Evolutionary conservation across 2,329 filamentous ascomycete species (phyloP).

Genomic region (Aspergillus sp.): DNA sequence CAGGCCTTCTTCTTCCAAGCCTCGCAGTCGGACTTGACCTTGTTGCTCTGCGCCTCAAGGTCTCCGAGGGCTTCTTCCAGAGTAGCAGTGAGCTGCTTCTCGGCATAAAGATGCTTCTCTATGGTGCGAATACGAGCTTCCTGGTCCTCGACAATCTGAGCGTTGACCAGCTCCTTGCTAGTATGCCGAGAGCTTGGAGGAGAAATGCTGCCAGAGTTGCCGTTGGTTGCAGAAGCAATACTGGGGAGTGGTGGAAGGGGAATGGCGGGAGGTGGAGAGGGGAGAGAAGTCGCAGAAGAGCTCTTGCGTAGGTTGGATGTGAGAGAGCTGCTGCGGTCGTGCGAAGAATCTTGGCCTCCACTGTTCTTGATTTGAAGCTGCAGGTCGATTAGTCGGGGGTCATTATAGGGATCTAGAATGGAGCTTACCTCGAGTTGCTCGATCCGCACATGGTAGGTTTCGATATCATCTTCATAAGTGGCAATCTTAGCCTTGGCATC

Average conservation of each 20-base stretch:
- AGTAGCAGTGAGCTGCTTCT: conserved; percentile 93
- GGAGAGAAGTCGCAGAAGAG: conserved; percentile 73
- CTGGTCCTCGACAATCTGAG: conserved; percentile 88
- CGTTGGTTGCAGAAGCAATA: conserved; percentile 45
- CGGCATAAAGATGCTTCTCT: conserved; percentile 91
- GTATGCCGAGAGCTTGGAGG: conserved; percentile 63
- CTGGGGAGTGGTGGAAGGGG: conserved; percentile 87
- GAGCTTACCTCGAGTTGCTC: conserved; percentile 67
- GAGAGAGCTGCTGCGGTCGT: conserved; percentile 54
- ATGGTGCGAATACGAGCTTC: conserved; percentile 92
- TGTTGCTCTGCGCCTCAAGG: conserved; percentile 85
- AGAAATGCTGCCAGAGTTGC: conserved; percentile 52
- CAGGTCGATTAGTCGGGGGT: conserved; percentile 12
- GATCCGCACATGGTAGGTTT: conserved; percentile 51
- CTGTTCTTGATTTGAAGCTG: conserved; percentile 40
- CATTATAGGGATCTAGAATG: neutral
- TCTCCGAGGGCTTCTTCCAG: conserved; percentile 94
- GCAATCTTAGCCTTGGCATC: conserved; percentile 65
- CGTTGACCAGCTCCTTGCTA: conserved; percentile 74
- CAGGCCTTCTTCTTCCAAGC: conserved; percentile 82
- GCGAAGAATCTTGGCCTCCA: conserved; percentile 32
- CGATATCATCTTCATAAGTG: conserved; percentile 64
- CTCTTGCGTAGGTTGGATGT: conserved; percentile 78
- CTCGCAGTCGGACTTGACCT: conserved; percentile 86
- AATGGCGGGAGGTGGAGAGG: conserved; percentile 90